Base-by-base conservation (phyloP, 2,329 filamentous ascomycete genomes). In the Didymella segeticola region DNA sequence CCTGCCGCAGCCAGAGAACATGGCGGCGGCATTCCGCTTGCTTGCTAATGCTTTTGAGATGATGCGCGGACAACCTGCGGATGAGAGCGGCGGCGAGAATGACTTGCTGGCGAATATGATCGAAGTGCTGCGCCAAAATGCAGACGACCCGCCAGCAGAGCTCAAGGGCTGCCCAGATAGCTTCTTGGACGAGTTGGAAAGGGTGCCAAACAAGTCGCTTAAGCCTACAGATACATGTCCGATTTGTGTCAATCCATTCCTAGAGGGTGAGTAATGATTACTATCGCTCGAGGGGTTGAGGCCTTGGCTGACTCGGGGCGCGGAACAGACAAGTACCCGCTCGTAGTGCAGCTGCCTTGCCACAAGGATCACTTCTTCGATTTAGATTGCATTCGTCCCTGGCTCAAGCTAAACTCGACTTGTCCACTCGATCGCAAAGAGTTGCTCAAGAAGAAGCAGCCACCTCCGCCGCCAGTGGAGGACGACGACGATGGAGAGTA, bases 311-410 rank as follows among this genome's bases (percentile, higher is more conserved):
- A 71, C 49, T 37, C 47, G 42, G 36, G 43, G 5, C 36, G 14
- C 53, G 46, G 36, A 51, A 52, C 56, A 79, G 78, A 87, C 60
- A 60, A 80, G 37, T 85, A 86, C 61, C 85, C 86, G n/a, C 80
- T 88, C 15, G 83, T 88, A 29, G 85, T 88, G 38, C 78, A 80
- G 23, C 69, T 88, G 26, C 83, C 85, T 9, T 88, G 86, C 60
- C 83, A 87, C 67, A 77, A 81, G 14, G 81, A 81, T 30, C 86
- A 88, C 68, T 64, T 84, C 17, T 88, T 87, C 70, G 86, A 88
- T 72, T 70, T 88, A 22, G 85, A 88, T 63, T 88, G 86, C 70
- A 84, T 88, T 56, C 74, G 80, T 53, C 85, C 86, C 0, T 88
- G 86, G 86, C 71, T 88, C 58, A 81, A 86, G 60, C 75, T 88